Conservation (phyloP, 768 basidiomycete species). For the Leccinum olivaceopallidum region DNA sequence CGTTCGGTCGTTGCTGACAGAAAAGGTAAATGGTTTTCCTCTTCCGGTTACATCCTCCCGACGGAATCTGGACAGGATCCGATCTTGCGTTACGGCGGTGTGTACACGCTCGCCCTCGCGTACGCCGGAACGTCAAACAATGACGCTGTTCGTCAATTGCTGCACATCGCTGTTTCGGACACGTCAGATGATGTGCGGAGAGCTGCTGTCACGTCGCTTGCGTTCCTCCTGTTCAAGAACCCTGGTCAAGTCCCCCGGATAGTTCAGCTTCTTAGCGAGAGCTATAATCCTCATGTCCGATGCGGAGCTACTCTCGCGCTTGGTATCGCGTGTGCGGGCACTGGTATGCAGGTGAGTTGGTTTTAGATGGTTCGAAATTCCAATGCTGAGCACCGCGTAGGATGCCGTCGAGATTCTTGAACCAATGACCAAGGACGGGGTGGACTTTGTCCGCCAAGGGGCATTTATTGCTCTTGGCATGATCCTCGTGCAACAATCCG, state of each 20-base stretch:
- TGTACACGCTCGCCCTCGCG: conserved; percentile 94
- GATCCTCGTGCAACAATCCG: conserved; percentile 96
- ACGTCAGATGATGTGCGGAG: conserved; percentile 97
- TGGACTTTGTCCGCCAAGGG: conserved; percentile 98
- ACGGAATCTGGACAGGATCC: conserved; percentile 65
- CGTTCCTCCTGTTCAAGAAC: conserved; percentile 96
- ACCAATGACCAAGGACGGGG: conserved; percentile 97
- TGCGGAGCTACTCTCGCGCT: conserved; percentile 96
- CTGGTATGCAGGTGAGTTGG: conserved; percentile 80
- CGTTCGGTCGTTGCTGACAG: conserved; percentile 72
- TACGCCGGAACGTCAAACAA: conserved; percentile 98
- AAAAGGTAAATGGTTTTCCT: conserved; percentile 63
- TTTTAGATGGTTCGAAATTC: not conserved
- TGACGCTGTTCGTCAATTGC: conserved; percentile 82
- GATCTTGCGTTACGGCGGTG: conserved; percentile 95
- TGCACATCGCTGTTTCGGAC: conserved; percentile 98
- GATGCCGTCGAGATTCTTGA: conserved; percentile 96
- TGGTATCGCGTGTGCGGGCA: conserved; percentile 97
- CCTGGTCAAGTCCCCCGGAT: conserved; percentile 95
- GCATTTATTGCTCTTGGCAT: conserved; percentile 95
- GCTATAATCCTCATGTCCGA: conserved; percentile 98
- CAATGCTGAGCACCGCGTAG: conserved; percentile 37
- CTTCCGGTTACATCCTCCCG: not conserved
- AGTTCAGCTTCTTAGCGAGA: conserved; percentile 95
- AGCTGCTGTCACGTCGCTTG: conserved; percentile 93